phyloP scores from a whole-genome alignment of 768 basidiomycete species.

The Boletus coccyginus region DNA sequence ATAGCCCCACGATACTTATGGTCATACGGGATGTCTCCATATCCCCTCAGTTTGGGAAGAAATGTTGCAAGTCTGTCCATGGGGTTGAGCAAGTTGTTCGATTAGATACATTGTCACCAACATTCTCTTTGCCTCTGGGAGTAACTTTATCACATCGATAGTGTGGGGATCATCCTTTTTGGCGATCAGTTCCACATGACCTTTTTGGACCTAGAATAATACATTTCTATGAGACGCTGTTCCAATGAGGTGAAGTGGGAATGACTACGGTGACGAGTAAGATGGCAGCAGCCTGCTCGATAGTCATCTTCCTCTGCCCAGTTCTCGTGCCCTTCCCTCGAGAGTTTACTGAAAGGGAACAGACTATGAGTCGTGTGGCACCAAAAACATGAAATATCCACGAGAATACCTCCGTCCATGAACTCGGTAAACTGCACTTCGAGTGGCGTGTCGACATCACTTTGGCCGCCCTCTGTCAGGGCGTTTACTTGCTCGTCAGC shows the following conservation, averaged over 20 bases:
- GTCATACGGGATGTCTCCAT: slow-evolving; percentile 26
- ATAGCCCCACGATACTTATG: slow-evolving; percentile 27
- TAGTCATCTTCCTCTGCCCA: slow-evolving; percentile 19
- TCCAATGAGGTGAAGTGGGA: background rate
- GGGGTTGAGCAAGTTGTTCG: background rate
- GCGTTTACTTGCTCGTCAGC: slow-evolving; percentile 9
- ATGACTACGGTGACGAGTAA: slow-evolving; percentile 22
- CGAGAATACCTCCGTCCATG: slow-evolving; percentile 23
- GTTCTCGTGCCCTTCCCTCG: slow-evolving; percentile 20
- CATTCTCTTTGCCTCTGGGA: slow-evolving; percentile 23
- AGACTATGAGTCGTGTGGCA: background rate
- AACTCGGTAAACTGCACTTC: slow-evolving; percentile 27
- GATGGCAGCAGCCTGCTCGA: slow-evolving; percentile 24
- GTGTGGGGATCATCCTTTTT: slow-evolving; percentile 11
- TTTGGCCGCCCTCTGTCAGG: background rate
- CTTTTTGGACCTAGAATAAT: slow-evolving; percentile 23
- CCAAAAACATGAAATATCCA: background rate
- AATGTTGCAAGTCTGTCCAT: slow-evolving; percentile 23
- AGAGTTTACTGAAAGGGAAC: slow-evolving; percentile 18
- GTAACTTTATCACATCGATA: slow-evolving; percentile 24
- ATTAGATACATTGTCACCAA: slow-evolving; percentile 5
- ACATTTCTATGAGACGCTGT: background rate
- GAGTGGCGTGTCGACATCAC: slow-evolving; percentile 9
- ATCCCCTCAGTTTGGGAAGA: slow-evolving; percentile 29
- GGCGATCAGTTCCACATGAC: slow-evolving; percentile 21